A percentile compares a stretch with the other conserved stretches of the same genome.
phyloP scores from a whole-genome alignment of 2,329 filamentous ascomycete genomes.

The Fusarium pininemorale region DNA sequence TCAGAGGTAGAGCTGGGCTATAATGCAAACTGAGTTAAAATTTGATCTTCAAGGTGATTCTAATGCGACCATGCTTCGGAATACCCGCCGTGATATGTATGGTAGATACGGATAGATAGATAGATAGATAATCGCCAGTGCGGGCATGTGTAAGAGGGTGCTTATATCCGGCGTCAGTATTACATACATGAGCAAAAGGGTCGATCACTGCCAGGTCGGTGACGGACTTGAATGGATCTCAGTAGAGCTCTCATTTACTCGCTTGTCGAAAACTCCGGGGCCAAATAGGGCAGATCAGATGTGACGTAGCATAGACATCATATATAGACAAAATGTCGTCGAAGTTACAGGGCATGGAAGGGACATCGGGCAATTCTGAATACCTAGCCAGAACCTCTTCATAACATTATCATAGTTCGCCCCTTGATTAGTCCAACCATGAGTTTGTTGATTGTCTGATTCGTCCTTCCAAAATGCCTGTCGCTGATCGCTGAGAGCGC shows the following conservation, averaged over 20 bases:
- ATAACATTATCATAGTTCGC: not conserved
- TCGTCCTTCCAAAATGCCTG: not conserved
- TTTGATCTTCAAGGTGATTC: not conserved
- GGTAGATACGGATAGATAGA: not conserved
- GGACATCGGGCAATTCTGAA: not conserved
- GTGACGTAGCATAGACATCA: conserved; percentile 29
- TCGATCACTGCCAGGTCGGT: not conserved
- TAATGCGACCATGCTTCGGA: not conserved
- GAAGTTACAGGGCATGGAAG: not conserved
- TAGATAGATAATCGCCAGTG: not conserved
- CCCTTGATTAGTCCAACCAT: not conserved
- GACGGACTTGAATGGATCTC: not conserved
- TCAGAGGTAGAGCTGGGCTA: conserved; percentile 1
- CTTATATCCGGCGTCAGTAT: not conserved
- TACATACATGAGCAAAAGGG: not conserved
- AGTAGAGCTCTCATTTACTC: not conserved
- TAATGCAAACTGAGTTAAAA: conserved; percentile 23
- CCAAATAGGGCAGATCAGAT: not conserved
- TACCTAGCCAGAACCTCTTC: not conserved
- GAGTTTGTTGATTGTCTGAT: not conserved
- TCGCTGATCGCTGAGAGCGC: not conserved
- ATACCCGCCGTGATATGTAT: not conserved
- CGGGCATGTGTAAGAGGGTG: not conserved
- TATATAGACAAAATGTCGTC: conserved; percentile 2
- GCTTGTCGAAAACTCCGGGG: not conserved